Base-by-base conservation (phyloP, 2,329 filamentous ascomycete genomes). In the Boeremia lycopersici region DNA sequence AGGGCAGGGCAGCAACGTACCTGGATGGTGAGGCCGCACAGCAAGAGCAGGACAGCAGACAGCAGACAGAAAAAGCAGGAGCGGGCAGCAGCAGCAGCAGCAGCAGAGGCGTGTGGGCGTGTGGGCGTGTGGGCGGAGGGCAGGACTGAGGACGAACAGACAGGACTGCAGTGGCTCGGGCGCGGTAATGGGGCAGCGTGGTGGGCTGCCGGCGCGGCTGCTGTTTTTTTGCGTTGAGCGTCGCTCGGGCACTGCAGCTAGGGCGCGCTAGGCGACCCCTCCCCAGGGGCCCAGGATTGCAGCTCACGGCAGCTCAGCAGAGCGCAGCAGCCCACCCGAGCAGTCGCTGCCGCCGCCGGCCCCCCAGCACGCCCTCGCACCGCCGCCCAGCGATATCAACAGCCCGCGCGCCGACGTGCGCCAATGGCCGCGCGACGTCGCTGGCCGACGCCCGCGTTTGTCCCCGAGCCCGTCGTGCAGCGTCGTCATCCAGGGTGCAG, bases 161-260 rank as follows among this genome's bases (percentile, higher is more conserved):
- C 35, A 38, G 44, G 6, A 33, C 31, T 28, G 19, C 15, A 43
- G 28, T 39, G 13, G 53, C 19, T 23, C 19, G 19, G 19, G 19
- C 19, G 19, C 19, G 19, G 19, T 23, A 23, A 23, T 23, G 19
- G 19, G 19, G 19, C 19, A 23, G 19, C 19, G 19, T 23, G 5
- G 5, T 5, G 59, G 61, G 58, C 52, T 39, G 70, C 69, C 68
- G 69, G 19, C 41, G n/a, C 28, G 47, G 45, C 68, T 72, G 68
- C 61, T 71, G 64, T 70, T 74, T 73, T 72, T 54, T 69, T 70
- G 48, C 62, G 64, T 64, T 55, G 52, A 63, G 70, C 69, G 65
- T 48, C 67, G 67, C 67, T 58, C 59, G 61, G 61, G 62, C 33
- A 43, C 56, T 53, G 63, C 64, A 60, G 58, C 63, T 64, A 67